A percentile compares a stretch with the other conserved stretches of the same genome.
Conservation (phyloP, 495 filamentous ascomycete species). For the Neurospora intermedia region DNA sequence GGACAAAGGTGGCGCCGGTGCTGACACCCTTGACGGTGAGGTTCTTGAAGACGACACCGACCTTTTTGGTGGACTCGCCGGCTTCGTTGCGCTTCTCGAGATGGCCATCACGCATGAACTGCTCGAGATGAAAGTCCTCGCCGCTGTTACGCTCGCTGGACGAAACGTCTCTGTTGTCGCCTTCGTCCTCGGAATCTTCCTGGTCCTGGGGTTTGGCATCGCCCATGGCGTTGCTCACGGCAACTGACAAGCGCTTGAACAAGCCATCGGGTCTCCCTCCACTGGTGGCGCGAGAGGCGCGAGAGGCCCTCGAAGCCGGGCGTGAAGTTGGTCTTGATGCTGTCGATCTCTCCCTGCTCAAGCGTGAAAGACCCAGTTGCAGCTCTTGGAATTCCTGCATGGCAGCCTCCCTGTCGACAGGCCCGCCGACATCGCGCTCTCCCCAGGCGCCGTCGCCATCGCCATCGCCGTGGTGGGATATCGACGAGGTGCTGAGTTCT, state of each 20-base stretch:
- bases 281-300: conserved; percentile 1
- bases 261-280: conserved; percentile 5
- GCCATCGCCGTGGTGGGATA: conserved; percentile 33
- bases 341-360: conserved; percentile 8
- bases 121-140: conserved; percentile 56
- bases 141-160: conserved; percentile 17
- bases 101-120: conserved; percentile 69
- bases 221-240: conserved; percentile 2
- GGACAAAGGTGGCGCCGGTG: conserved; percentile 56
- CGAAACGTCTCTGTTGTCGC: conserved; percentile 16
- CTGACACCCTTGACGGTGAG: conserved; percentile 66
- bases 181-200: conserved; percentile 33
- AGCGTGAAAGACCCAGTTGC: conserved; percentile 46
- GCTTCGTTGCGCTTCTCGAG: conserved; percentile 65
- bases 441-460: conserved; percentile 56
- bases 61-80: conserved; percentile 62
- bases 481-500: conserved; percentile 2
- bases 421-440: conserved; percentile 54
- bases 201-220: conserved; percentile 2
- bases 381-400: conserved; percentile 65
- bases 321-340: background rate
- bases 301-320: conserved; percentile 7
- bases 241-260: conserved; percentile 13
- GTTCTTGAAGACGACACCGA: conserved; percentile 76
- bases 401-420: conserved; percentile 49